Evolutionary conservation across 1,139 yeast species (phyloP), one percentile per base, ranked within the genome.

Genomic region (Nakaseomyces glabratus): DNA sequence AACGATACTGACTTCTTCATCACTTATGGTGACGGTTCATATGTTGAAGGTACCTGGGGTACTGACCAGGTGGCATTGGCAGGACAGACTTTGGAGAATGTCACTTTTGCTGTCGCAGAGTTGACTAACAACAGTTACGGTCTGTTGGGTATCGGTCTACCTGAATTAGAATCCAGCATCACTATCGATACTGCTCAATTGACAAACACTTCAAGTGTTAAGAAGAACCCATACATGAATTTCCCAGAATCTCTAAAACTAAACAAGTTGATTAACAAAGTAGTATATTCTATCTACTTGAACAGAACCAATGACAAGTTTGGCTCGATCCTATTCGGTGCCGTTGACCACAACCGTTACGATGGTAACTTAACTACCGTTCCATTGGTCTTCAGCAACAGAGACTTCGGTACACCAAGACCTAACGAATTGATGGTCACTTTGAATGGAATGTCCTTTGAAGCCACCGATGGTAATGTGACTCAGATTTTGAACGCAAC

Each of bases 241-340:
- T 61, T 77, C 35, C 90, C 90, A 2, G 38, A 64, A 33, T 69
- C 70, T 41, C 59, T 82, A 60, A 69, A 63, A 17, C 43, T 56
- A 12, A 63, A 63, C 35, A 86, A 85, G 0, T 42, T 64, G 8
- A 78, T 75, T 39, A 41, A 65, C 17, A 68, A 66, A 39, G 61
- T 58, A 31, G 68, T 70, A 1, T 81, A 76, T 51, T 77, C 81
- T 1, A 52, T 76, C 22, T 74, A 59, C 59, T 49, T 71, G 53
- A 59, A 71, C 47, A 51, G 55, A 10, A 48, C 56, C 15, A 56
- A 55, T 14, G 59, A 68, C 2, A 38, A 52, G 18, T 41, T 57
- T 4, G 76, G 73, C 6, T 61, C 66, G 18, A 55, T 75, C 26
- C 51, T 74, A 31, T 73, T 75, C 52, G 81, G 81, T 38, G 81